These are phyloP conservation scores for Phytophthora agathidicida DNA, from an alignment of 352 stramenopile species.

Conservation along the genomic window DNA sequence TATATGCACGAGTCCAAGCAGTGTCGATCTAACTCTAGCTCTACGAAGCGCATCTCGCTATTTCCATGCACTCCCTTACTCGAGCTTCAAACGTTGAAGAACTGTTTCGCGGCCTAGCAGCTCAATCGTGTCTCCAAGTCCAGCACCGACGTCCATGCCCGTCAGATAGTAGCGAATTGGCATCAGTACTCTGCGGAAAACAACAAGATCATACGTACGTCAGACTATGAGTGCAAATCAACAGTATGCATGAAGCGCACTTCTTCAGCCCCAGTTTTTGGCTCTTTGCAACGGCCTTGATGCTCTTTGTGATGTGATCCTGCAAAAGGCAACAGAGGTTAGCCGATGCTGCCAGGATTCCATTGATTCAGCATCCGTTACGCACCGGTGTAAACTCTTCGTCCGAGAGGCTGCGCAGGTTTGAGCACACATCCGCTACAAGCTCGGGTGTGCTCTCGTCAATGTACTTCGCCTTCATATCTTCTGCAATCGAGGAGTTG, in stretches of 20 bases:
- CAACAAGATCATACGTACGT: constrained; percentile 7
- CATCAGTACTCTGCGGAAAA: constrained; percentile 76
- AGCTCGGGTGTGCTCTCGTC: constrained; percentile 62
- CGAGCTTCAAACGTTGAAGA: constrained; percentile 48
- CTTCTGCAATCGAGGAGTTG: constrained; percentile 44
- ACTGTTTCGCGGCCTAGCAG: constrained; percentile 69
- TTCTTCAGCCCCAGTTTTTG: constrained; percentile 83
- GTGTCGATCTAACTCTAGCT: too few relatives aligned
- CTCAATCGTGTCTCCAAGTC: constrained; percentile 84
- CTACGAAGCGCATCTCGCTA: background rate
- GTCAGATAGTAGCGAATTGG: constrained; percentile 87
- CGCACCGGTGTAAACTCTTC: constrained; percentile 72
- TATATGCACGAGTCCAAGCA: too few relatives aligned
- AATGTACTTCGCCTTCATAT: constrained; percentile 83
- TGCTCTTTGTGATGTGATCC: constrained; percentile 77
- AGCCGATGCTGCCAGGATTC: background rate
- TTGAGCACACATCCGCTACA: constrained; percentile 50
- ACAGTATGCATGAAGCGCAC: constrained; percentile 40
- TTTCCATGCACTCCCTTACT: constrained; percentile 7
- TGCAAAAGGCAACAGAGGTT: constrained; percentile 22
- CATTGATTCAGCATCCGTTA: background rate
- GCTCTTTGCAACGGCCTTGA: constrained; percentile 80
- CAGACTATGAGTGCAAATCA: background rate
- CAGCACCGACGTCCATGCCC: constrained; percentile 85
- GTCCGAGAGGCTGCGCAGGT: constrained; percentile 56